Base-by-base conservation (phyloP, 2,329 filamentous ascomycete species). In the Pestalotiopsis sp. region DNA sequence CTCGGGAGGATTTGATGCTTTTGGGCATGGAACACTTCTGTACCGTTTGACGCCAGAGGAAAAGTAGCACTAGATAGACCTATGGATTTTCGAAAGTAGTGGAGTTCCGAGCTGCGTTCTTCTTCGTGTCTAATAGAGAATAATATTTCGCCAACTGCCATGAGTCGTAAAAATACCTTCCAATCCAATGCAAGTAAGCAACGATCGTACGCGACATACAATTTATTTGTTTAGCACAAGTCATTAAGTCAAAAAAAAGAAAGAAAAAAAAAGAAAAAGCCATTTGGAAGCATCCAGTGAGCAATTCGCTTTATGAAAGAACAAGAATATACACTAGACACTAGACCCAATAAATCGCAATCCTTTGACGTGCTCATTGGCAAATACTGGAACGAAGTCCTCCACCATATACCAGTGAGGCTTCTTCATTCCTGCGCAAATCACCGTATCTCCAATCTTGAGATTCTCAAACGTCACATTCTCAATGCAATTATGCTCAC, bases 1-100 rank as follows among this genome's bases (percentile, higher is more conserved):
- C 52, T 80, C 77, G 36, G 82, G 82, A 6, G 82, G 82, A 0
- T 84, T 77, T 69, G 83, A 85, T 70, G 76, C 78, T 39, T 72
- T 79, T 39, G 77, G 77, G 1, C 76, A 74, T 59, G 77, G 77
- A 5, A 79, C 76, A 1, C 68, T 79, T 2, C 66, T 78, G 57
- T 78, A 73, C 57, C 73, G 75, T 39, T 67, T 69, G 11, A 62
- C 17, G 17, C 59, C 59, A 20, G 59, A 62, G 59, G 7, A 9
- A 31, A 9, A 7, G 31, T 7, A 0, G 7, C 7, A 36, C 31
- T 36, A 36, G 31, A 1, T 36, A 36, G 31, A 9, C 31, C 1
- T 36, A 3, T 9, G 7, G 2, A 3, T 36, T 36, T 9, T 36
- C 7, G 7, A 36, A 36, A 9, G 7, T 36, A 0, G 2, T 9